phyloP scores from a whole-genome alignment of 805 yeast genomes.

The Zygoascus flipseniorum region DNA sequence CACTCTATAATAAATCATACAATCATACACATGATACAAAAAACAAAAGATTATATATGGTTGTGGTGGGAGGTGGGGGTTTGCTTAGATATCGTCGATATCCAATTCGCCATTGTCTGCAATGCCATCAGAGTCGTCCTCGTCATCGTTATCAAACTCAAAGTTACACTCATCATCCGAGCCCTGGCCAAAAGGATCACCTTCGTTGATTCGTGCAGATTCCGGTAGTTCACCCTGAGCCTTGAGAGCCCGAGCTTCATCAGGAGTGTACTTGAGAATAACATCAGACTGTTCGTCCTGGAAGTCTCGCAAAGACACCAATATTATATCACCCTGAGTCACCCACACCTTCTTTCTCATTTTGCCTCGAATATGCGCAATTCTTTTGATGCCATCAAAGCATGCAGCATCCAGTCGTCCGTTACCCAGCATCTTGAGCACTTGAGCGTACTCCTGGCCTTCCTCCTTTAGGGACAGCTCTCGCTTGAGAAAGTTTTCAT shows the following conservation, averaged over 20 bases:
- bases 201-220: constrained; percentile 93
- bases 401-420: constrained; percentile 94
- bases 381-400: constrained; percentile 87
- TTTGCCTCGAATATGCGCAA: constrained; percentile 98
- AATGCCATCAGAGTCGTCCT: constrained; percentile 56
- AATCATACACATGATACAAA: neutral
- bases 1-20: neutral
- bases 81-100: constrained; percentile 80
- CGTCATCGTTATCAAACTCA: constrained; percentile 93
- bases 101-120: constrained; percentile 51
- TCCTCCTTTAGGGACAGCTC: constrained; percentile 88
- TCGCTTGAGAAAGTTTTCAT: constrained; percentile 88
- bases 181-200: constrained; percentile 93
- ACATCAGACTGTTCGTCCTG: constrained; percentile 98
- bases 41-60: neutral
- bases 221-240: constrained; percentile 96
- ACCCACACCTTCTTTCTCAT: constrained; percentile 99
- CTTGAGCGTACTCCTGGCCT: constrained; percentile 98
- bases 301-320: constrained; percentile 95
- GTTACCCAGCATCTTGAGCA: constrained; percentile 95
- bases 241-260: constrained; percentile 95
- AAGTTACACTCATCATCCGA: constrained; percentile 97
- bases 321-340: constrained; percentile 95
- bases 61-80: neutral
- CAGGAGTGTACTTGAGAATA: constrained; percentile 91